Conservation (phyloP, 305 asterid genomes). For the Rubia peregrina region DNA sequence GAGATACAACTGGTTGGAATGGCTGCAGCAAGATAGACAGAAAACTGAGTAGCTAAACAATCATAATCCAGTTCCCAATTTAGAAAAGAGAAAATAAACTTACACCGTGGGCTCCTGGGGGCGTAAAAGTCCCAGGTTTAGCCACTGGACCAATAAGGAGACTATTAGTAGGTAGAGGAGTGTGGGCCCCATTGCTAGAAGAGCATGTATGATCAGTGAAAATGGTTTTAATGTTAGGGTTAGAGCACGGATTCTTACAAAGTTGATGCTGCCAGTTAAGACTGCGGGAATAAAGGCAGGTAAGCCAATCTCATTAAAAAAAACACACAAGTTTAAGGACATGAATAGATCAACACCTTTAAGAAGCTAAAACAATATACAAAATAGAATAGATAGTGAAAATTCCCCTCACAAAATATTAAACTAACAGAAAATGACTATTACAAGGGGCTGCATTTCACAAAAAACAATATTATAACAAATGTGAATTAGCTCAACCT, state of each 20-base stretch:
- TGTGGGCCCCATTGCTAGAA: slow-evolving; percentile 38
- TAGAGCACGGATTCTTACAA: slow-evolving; percentile 93
- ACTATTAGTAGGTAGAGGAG: slow-evolving; percentile 35
- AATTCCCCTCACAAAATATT: neutral
- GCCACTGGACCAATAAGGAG: slow-evolving; percentile 40
- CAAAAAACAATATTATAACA: neutral
- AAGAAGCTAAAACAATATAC: slow-evolving; percentile 9
- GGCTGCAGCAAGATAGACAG: slow-evolving; percentile 47
- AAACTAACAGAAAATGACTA: neutral
- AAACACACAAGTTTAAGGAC: neutral
- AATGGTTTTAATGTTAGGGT: slow-evolving; percentile 90
- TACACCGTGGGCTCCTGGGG: slow-evolving; percentile 43
- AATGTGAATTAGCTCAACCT: slow-evolving; percentile 30
- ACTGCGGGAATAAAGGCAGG: slow-evolving; percentile 40
- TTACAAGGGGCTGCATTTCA: neutral
- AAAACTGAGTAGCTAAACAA: slow-evolving; percentile 17
- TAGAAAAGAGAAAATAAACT: slow-evolving; percentile 16
- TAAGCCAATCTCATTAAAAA: slow-evolving; percentile 8
- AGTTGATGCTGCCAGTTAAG: slow-evolving; percentile 99
- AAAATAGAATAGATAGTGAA: slow-evolving; percentile 1
- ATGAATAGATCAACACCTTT: neutral
- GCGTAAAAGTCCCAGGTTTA: slow-evolving; percentile 45
- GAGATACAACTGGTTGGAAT: slow-evolving; percentile 85
- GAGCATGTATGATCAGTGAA: slow-evolving; percentile 70
- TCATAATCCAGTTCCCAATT: slow-evolving; percentile 1